Percentiles rank a stretch among this genome's conserved stretches.
These are phyloP conservation scores for Lasiosphaeria hispida DNA, from an alignment of 495 filamentous ascomycete genomes.

Conservation along the genomic window DNA sequence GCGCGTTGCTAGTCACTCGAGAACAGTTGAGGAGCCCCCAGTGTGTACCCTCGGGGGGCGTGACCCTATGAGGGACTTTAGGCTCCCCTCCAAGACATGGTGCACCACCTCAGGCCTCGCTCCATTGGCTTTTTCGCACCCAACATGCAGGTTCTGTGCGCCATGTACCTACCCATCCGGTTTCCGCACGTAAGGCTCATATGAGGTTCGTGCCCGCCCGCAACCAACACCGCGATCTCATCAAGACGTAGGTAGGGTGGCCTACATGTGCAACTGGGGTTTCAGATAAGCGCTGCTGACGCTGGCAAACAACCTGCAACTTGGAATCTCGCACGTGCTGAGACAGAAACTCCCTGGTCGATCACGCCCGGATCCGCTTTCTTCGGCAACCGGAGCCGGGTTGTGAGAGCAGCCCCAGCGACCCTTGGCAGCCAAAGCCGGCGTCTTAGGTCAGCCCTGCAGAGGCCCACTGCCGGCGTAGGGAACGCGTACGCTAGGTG, in stretches of 20 bases:
- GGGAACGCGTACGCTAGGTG: too few relatives aligned
- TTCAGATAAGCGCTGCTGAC: too few relatives aligned
- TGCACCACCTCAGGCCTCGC: not conserved
- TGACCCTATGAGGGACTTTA: constrained; percentile 8
- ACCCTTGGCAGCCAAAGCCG: too few relatives aligned
- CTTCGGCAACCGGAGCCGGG: too few relatives aligned
- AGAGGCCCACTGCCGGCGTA: too few relatives aligned
- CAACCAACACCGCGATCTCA: not conserved
- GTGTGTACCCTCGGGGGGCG: not conserved
- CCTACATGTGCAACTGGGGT: too few relatives aligned
- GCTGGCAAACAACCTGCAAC: too few relatives aligned
- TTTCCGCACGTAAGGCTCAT: constrained; percentile 12
- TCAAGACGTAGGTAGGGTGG: not conserved
- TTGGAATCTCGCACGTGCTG: too few relatives aligned
- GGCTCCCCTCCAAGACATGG: constrained; percentile 2
- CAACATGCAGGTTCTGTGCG: constrained; percentile 6
- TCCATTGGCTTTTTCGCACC: constrained; percentile 3
- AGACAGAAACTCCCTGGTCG: too few relatives aligned
- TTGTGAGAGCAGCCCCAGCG: too few relatives aligned
- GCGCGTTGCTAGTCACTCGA: not conserved
- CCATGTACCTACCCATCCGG: not conserved
- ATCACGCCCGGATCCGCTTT: too few relatives aligned
- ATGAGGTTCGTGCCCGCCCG: not conserved
- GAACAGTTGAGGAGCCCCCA: not conserved
- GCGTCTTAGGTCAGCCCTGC: too few relatives aligned